phyloP scores from a whole-genome alignment of 2,329 filamentous ascomycete species.

The Epichloe coenophiala region DNA sequence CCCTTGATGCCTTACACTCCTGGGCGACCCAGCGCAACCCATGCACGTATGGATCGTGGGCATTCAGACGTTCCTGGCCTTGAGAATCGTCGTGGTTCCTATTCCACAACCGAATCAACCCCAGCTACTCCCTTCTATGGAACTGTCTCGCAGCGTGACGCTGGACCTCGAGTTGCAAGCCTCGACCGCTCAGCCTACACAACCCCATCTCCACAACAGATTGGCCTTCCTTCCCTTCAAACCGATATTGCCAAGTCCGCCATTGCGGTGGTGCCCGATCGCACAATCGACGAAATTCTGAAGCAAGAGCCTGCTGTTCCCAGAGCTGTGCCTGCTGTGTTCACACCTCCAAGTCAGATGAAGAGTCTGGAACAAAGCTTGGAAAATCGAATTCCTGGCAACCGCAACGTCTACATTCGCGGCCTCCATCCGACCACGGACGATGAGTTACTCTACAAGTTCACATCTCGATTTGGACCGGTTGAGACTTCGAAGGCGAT shows the following conservation, averaged over 20 bases:
- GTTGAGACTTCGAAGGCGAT: slow-evolving; percentile 98
- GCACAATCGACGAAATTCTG: slow-evolving; percentile 49
- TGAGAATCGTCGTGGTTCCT: slow-evolving; percentile 53
- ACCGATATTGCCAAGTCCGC: slow-evolving; percentile 29
- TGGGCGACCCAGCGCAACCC: slow-evolving; percentile 30
- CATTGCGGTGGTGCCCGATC: slow-evolving; percentile 27
- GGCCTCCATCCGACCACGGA: slow-evolving; percentile 92
- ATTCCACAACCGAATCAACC: slow-evolving; percentile 54
- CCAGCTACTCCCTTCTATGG: slow-evolving; percentile 54
- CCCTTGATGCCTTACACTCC: slow-evolving; percentile 38
- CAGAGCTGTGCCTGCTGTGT: slow-evolving; percentile 76
- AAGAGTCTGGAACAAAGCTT: slow-evolving; percentile 89
- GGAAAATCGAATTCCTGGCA: slow-evolving; percentile 79
- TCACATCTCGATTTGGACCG: slow-evolving; percentile 76
- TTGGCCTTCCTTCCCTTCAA: slow-evolving; percentile 28
- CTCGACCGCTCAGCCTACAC: slow-evolving; percentile 53
- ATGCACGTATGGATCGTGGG: slow-evolving; percentile 32
- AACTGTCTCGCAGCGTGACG: slow-evolving; percentile 43
- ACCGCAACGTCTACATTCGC: slow-evolving; percentile 96
- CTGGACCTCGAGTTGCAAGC: slow-evolving; percentile 42
- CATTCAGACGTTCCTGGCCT: slow-evolving; percentile 45
- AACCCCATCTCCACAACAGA: slow-evolving; percentile 51
- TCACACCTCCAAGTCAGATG: slow-evolving; percentile 70
- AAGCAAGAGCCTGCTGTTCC: slow-evolving; percentile 74
- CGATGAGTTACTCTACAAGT: slow-evolving; percentile 75